Conservation (phyloP, 176 grass and related monocot genomes). For the Calamus simplicifolius region DNA sequence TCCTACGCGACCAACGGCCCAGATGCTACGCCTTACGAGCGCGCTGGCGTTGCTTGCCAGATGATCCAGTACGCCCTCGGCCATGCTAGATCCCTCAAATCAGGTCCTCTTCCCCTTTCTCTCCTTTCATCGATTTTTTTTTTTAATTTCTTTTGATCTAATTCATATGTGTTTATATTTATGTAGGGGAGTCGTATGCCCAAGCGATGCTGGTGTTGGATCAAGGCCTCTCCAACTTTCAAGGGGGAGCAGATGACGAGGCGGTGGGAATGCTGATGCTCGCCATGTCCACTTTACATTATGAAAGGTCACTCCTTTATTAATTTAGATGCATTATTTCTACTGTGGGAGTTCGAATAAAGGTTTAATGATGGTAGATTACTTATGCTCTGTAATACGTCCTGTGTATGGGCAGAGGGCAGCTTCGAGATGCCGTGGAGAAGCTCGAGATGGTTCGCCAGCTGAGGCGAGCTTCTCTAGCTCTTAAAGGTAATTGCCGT, state of each 20-base stretch:
- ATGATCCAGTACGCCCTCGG: constrained; percentile 81
- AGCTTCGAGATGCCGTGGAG: constrained; percentile 58
- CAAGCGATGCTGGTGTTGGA: constrained; percentile 88
- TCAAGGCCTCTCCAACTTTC: constrained; percentile 73
- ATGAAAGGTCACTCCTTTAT: constrained; percentile 42
- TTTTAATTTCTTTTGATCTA: neutral
- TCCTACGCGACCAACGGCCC: constrained; percentile 6
- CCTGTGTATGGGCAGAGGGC: constrained; percentile 37
- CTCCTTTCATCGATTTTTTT: neutral
- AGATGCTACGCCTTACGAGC: no score
- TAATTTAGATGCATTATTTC: constrained; percentile 2
- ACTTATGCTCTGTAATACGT: no score
- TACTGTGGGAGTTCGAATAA: no score
- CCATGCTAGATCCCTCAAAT: constrained; percentile 31
- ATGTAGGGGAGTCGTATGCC: constrained; percentile 31
- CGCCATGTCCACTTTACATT: constrained; percentile 70
- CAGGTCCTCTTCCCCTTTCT: constrained; percentile 26
- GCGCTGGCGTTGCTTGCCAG: neutral
- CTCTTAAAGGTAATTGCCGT: constrained; percentile 49
- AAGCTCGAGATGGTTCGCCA: constrained; percentile 57
- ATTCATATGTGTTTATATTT: neutral
- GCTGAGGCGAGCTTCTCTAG: constrained; percentile 34
- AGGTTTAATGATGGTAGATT: no score
- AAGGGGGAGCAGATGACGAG: constrained; percentile 44
- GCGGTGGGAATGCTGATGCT: constrained; percentile 63